Conservation (phyloP, 2,329 filamentous ascomycete genomes). For the Nemania bipapillata region DNA sequence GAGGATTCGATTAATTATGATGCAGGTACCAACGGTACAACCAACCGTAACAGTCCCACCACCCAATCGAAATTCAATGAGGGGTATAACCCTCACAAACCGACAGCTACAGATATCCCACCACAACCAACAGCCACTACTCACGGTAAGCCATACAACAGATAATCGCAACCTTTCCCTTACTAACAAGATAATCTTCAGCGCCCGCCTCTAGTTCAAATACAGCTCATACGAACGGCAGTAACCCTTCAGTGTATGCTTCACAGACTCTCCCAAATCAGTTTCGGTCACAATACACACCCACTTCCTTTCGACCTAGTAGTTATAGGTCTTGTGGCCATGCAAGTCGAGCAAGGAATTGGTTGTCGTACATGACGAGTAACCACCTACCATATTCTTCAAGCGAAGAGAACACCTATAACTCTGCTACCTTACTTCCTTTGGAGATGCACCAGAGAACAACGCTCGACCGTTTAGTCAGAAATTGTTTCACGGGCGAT, state of each 20-base stretch:
- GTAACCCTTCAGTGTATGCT: constrained; percentile 62
- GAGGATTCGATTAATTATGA: constrained; percentile 43
- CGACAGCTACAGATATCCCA: constrained; percentile 26
- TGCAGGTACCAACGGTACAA: constrained; percentile 23
- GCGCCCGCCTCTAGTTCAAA: constrained; percentile 37
- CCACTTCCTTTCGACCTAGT: constrained; percentile 27
- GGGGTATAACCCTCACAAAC: constrained; percentile 40
- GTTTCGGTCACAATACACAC: constrained; percentile 12
- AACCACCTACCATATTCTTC: constrained; percentile 39
- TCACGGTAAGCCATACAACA: constrained; percentile 39
- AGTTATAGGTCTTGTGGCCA: constrained; percentile 17
- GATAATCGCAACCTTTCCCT: background rate
- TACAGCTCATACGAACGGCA: constrained; percentile 46
- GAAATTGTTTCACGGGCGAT: constrained; percentile 42
- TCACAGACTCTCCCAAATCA: constrained; percentile 34
- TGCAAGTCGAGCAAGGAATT: background rate
- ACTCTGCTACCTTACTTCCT: constrained; percentile 40
- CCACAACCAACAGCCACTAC: constrained; percentile 31
- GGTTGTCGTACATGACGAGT: constrained; percentile 8
- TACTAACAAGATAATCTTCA: constrained; percentile 36
- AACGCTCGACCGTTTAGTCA: constrained; percentile 55
- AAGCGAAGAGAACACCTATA: constrained; percentile 44
- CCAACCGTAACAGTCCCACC: constrained; percentile 25
- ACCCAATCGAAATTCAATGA: constrained; percentile 41
- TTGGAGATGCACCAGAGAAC: constrained; percentile 57